Conservation (phyloP, 148 eudicot species). For the Bassia scoparia region DNA sequence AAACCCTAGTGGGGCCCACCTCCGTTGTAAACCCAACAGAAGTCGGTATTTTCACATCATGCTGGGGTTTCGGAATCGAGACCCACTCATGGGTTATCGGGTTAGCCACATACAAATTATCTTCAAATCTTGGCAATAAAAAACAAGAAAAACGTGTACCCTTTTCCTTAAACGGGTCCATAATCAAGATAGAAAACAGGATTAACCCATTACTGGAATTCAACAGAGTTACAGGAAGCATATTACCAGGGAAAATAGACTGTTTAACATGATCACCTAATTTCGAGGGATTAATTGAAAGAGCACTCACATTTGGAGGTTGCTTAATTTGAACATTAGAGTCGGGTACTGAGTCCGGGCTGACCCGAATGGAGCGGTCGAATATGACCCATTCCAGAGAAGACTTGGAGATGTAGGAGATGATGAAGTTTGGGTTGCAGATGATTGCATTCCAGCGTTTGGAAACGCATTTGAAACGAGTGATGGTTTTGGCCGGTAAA, state of each 20-base stretch:
- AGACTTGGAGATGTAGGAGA: neutral
- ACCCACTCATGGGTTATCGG: neutral
- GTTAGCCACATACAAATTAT: too few relatives aligned
- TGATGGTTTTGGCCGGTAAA: constrained; percentile 1
- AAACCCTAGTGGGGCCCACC: neutral
- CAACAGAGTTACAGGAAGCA: neutral
- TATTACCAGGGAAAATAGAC: neutral
- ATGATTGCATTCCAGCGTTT: neutral
- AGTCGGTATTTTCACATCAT: neutral
- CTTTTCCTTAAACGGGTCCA: too few relatives aligned
- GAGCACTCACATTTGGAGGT: neutral
- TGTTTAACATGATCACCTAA: neutral
- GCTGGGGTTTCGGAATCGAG: neutral
- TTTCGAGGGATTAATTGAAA: neutral
- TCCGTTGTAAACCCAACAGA: neutral
- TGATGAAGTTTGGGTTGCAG: too few relatives aligned
- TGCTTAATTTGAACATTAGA: neutral
- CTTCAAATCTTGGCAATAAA: too few relatives aligned
- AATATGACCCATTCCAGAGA: neutral
- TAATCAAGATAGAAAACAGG: neutral
- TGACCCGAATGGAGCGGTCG: neutral
- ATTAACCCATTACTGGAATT: neutral
- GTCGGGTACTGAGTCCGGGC: neutral
- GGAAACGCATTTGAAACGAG: constrained; percentile 7
- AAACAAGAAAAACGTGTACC: too few relatives aligned